phyloP scores from a whole-genome alignment of 2,329 filamentous ascomycete species.

The Domatiomyces catenatus region DNA sequence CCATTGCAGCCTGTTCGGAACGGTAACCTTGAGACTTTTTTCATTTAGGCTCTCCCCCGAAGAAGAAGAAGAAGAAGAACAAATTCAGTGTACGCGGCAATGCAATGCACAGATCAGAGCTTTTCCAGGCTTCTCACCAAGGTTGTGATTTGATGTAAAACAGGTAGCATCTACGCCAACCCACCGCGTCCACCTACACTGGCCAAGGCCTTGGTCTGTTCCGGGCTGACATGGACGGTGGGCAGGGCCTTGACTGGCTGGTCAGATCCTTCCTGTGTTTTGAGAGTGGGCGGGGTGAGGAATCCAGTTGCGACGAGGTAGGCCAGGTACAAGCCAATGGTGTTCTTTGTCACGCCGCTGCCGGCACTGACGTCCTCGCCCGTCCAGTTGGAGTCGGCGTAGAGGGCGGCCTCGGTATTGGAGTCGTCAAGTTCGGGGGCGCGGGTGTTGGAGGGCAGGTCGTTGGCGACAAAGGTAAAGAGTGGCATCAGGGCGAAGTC shows the following conservation, averaged over 20 bases:
- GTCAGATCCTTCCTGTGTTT: conserved; percentile 11
- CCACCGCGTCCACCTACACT: conserved; percentile 39
- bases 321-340: conserved; percentile 47
- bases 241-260: conserved; percentile 27
- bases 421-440: conserved; percentile 60
- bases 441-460: conserved; percentile 53
- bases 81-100: no score
- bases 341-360: conserved; percentile 43
- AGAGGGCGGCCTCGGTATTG: conserved; percentile 51
- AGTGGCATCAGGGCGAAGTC: conserved; percentile 57
- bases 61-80: no score
- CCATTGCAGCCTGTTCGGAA: no score
- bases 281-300: conserved; percentile 33
- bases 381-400: conserved; percentile 46
- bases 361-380: conserved; percentile 42
- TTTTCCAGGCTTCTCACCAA: no score
- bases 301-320: conserved; percentile 51
- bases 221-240: conserved; percentile 28
- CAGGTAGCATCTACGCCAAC: conserved; percentile 1
- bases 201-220: conserved; percentile 34
- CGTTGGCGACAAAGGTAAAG: conserved; percentile 56
- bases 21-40: no score
- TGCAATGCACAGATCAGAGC: no score
- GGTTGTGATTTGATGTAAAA: no score
- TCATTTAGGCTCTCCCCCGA: no score